Evolutionary conservation across 1,139 yeast genomes (phyloP), one percentile per base, ranked within the genome.

Genomic region (Candida frijolesensis): DNA sequence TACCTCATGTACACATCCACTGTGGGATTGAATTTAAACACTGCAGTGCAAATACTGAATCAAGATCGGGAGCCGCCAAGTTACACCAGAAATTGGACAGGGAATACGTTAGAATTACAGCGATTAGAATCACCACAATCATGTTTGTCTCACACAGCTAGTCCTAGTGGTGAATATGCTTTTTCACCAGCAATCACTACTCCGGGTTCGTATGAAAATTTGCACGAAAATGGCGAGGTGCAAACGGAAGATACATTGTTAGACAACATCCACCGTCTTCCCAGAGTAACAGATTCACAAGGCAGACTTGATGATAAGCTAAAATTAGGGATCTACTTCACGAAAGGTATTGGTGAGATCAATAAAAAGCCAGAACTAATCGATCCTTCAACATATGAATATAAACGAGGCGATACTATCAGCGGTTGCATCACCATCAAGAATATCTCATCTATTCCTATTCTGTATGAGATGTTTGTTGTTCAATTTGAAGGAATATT

Each of bases 1-100:
- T 76, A 76, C 57, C 72, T 73, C 33, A 75, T 76, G 80, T 75
- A 68, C 60, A 74, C 74, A 53, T 63, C 74, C 35, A 76, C 81
- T 12, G 65, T 76, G 35, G 53, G 58, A 3, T 45, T 52, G 44
- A 54, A 54, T 41, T 51, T 52, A 5, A 49, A 43, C 29, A 55
- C 54, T 8, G 57, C 57, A 2, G 57, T 54, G 45, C 45, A 47
- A 1, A 48, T 30, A 4, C 45, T 44, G 22, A 35, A 35, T 27
- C 45, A 42, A 15, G 27, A 40, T 18, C 33, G 41, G 16, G 55
- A 51, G 19, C 58, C 57, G 30, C 56, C 57, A n/a, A 44, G 39
- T 12, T 55, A 55, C 19, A 42, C 35, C 10, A 41, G 42, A 38
- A 22, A 38, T 14, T 38, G 42, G 42, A n/a, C 16, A 9, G 42